Evolutionary conservation across 2,329 filamentous ascomycete genomes (phyloP).

Genomic region (Neurospora sp.): DNA sequence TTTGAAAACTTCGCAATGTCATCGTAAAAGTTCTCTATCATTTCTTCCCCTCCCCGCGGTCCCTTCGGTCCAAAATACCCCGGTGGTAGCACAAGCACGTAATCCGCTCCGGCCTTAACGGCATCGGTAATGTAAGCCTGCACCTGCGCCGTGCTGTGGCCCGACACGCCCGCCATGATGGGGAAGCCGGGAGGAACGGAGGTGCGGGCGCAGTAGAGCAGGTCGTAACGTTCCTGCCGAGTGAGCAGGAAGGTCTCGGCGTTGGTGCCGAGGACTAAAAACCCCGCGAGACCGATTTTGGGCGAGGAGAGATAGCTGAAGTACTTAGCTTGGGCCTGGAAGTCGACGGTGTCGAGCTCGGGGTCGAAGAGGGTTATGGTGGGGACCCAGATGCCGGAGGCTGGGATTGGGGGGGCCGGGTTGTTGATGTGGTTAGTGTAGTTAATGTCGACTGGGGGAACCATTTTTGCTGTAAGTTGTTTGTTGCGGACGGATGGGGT

Average conservation of each 20-base stretch:
- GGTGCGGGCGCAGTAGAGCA: constrained; percentile 45
- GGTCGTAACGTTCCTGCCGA: constrained; percentile 24
- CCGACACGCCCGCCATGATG: constrained; percentile 53
- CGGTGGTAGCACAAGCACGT: constrained; percentile 49
- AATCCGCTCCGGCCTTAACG: constrained; percentile 49
- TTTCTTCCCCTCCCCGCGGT: constrained; percentile 35
- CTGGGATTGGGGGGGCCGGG: constrained; percentile 13
- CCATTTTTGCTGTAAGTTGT: not conserved
- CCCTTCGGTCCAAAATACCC: constrained; percentile 52
- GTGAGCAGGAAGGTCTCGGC: constrained; percentile 25
- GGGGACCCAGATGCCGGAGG: constrained; percentile 23
- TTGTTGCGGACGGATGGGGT: not conserved
- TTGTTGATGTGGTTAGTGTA: too few relatives aligned
- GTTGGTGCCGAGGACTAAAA: constrained; percentile 25
- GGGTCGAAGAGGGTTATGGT: constrained; percentile 26
- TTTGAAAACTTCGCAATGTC: constrained; percentile 42
- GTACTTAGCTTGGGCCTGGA: constrained; percentile 21
- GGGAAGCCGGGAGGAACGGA: constrained; percentile 44
- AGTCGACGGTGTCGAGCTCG: constrained; percentile 20
- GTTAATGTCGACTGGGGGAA: too few relatives aligned
- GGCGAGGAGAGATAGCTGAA: constrained; percentile 19
- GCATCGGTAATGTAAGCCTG: constrained; percentile 51
- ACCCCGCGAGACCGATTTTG: constrained; percentile 20
- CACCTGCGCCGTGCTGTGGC: constrained; percentile 54
- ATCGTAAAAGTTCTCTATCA: constrained; percentile 49